These are phyloP conservation scores for Oryza australiensis DNA, from an alignment of 176 grass and related monocot species.

Conservation along the genomic window DNA sequence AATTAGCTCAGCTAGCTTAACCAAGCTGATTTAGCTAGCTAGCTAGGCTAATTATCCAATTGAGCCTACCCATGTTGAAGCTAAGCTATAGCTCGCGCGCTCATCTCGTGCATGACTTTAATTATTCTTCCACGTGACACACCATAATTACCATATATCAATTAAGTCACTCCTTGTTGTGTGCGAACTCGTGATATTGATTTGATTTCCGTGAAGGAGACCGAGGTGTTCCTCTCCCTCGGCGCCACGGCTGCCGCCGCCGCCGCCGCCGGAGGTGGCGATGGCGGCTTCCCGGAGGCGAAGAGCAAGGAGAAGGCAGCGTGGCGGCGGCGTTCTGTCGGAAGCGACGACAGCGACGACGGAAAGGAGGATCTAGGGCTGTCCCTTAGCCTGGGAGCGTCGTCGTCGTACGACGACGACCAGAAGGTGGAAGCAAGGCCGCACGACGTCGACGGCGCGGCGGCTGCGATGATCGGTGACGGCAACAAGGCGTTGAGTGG, in stretches of 20 bases:
- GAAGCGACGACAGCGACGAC: slow-evolving; percentile 47
- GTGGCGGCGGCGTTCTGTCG: slow-evolving; percentile 24
- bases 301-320: slow-evolving; percentile 47
- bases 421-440: slow-evolving; percentile 19
- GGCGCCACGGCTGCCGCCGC: slow-evolving; percentile 21
- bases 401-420: slow-evolving; percentile 44
- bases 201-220: slow-evolving; percentile 50
- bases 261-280: background rate
- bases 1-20: background rate
- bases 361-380: slow-evolving; percentile 68
- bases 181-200: slow-evolving; percentile 11
- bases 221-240: slow-evolving; percentile 73
- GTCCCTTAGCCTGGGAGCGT: slow-evolving; percentile 61
- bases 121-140: slow-evolving; percentile 48
- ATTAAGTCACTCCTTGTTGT: slow-evolving; percentile 13
- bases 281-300: slow-evolving; percentile 23
- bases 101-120: slow-evolving; percentile 35
- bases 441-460: slow-evolving; percentile 7
- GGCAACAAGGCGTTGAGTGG: slow-evolving; percentile 17
- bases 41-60: slow-evolving; percentile 40
- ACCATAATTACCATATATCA: slow-evolving; percentile 46
- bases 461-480: background rate
- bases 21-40: background rate
- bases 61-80: slow-evolving; percentile 29
- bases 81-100: background rate